These are phyloP conservation scores for Mucuna pruriens DNA, from an alignment of 306 rosid genomes.

Conservation along the genomic window DNA sequence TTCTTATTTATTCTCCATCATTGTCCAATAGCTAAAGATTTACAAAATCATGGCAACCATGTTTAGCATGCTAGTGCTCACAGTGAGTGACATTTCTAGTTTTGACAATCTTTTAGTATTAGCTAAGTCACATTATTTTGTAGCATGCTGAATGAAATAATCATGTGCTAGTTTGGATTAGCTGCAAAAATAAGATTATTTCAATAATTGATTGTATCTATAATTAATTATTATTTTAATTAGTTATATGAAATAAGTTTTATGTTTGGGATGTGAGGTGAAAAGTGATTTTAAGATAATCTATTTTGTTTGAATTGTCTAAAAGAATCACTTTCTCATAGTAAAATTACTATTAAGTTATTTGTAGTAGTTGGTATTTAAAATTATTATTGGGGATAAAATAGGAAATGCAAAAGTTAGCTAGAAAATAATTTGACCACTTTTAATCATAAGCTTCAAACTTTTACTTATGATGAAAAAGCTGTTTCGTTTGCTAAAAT, in stretches of 20 bases:
- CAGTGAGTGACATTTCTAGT: not conserved
- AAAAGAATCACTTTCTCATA: not conserved
- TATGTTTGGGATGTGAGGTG: not conserved
- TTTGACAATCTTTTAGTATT: not conserved
- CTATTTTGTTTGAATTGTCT: not conserved
- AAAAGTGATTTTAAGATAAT: not conserved
- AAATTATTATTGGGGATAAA: not conserved
- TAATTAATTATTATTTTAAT: not conserved
- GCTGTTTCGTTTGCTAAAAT: not conserved
- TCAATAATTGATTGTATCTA: not conserved
- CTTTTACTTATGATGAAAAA: not conserved
- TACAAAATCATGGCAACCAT: not conserved
- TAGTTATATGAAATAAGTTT: not conserved
- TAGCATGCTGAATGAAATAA: not conserved
- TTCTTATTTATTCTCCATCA: not conserved
- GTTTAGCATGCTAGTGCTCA: not conserved
- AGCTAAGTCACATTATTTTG: not conserved
- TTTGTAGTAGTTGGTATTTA: not conserved
- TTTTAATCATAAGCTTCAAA: not conserved
- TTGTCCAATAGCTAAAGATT: not conserved
- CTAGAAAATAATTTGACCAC: not conserved
- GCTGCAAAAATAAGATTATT: not conserved
- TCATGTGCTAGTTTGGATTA: not conserved
- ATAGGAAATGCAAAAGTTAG: not conserved
- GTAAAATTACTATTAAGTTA: not conserved